These are phyloP conservation scores for Diplodia corticola DNA, from an alignment of 2,329 filamentous ascomycete species.

Conservation along the genomic window DNA sequence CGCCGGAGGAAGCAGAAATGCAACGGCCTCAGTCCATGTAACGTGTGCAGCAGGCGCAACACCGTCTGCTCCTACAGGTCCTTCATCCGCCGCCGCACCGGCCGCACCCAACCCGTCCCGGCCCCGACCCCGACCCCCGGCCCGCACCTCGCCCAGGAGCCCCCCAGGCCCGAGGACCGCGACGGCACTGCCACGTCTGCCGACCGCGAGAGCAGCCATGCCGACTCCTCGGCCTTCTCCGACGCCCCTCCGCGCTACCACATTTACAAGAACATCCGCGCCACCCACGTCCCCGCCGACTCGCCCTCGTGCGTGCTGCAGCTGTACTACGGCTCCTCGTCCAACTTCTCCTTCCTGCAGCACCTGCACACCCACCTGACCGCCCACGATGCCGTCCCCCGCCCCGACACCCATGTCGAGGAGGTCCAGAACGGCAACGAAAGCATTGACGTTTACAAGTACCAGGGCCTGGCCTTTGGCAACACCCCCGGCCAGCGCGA, in stretches of 20 bases:
- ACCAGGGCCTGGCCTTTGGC: constrained; percentile 24
- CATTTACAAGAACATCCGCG: constrained; percentile 22
- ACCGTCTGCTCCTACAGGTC: constrained; percentile 22
- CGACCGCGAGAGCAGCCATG: constrained; percentile 17
- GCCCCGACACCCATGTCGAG: constrained; percentile 1
- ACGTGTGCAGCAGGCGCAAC: constrained; percentile 17
- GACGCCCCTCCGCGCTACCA: constrained; percentile 22
- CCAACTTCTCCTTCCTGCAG: constrained; percentile 23
- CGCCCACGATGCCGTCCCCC: constrained; percentile 17
- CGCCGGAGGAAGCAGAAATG: constrained; percentile 23
- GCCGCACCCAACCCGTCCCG: background rate
- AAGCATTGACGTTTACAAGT: constrained; percentile 21
- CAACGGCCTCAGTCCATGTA: constrained; percentile 23
- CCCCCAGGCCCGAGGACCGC: background rate
- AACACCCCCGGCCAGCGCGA: constrained; percentile 14
- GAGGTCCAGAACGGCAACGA: constrained; percentile 23
- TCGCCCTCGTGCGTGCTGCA: constrained; percentile 22
- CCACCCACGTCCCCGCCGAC: constrained; percentile 14
- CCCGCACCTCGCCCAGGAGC: background rate
- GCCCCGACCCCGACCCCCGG: background rate
- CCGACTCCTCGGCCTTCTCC: constrained; percentile 12
- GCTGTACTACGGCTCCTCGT: constrained; percentile 24
- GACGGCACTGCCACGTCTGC: no score
- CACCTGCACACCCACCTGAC: constrained; percentile 22
- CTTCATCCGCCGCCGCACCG: constrained; percentile 19